These are phyloP conservation scores for Aristolochia californica DNA, from an alignment of 164 flowering plant species.

Conservation along the genomic window DNA sequence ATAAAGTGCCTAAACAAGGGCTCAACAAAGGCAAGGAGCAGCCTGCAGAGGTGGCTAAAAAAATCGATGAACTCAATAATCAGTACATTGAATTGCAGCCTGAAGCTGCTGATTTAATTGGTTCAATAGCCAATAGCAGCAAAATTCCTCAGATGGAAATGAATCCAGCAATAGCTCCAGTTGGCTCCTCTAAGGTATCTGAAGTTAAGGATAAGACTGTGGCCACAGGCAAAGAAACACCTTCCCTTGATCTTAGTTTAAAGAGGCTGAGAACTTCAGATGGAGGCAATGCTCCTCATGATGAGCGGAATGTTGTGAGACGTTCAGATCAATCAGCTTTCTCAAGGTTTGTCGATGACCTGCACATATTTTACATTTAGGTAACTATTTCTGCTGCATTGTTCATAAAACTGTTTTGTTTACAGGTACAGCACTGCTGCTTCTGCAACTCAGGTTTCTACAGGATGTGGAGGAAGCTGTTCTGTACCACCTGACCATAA, in stretches of 20 bases:
- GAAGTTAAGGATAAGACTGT: slow-evolving; percentile 19
- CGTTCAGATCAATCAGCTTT: slow-evolving; percentile 73
- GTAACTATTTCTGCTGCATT: not conserved
- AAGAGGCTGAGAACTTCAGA: slow-evolving; percentile 38
- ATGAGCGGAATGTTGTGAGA: slow-evolving; percentile 43
- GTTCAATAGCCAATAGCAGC: slow-evolving; percentile 14
- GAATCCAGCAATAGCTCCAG: slow-evolving; percentile 13
- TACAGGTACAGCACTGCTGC: slow-evolving; percentile 57
- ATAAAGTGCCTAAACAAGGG: slow-evolving; percentile 15
- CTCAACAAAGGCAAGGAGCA: slow-evolving; percentile 16
- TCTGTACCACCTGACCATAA: slow-evolving; percentile 34
- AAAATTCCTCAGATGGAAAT: slow-evolving; percentile 15
- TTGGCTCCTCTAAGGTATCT: slow-evolving; percentile 15
- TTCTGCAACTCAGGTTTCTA: slow-evolving; percentile 37
- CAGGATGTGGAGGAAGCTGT: slow-evolving; percentile 52
- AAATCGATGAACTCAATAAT: slow-evolving; percentile 15
- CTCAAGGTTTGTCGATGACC: slow-evolving; percentile 37
- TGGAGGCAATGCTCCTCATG: slow-evolving; percentile 14
- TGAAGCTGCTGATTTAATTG: slow-evolving; percentile 13
- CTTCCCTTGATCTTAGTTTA: slow-evolving; percentile 44
- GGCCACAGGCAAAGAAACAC: slow-evolving; percentile 22
- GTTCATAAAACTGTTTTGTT: not conserved
- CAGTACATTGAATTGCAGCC: slow-evolving; percentile 9
- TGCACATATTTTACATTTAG: not conserved
- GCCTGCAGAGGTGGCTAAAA: no score